Base-by-base conservation (phyloP, 768 basidiomycete species). In the Hebeloma cylindrosporum region DNA sequence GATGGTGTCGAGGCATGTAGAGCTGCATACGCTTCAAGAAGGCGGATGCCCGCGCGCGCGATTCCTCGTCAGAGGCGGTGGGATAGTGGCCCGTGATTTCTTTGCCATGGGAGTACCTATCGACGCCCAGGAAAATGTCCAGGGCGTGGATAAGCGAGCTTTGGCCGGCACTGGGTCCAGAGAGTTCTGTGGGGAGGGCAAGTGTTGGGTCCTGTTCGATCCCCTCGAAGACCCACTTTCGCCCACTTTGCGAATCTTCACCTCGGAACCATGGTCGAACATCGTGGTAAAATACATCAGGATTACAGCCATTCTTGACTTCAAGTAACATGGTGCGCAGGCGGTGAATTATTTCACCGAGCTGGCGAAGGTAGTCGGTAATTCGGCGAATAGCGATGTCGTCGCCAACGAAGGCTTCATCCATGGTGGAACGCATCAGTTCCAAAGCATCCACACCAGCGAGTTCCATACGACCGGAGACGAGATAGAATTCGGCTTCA, bases 401-500 rank as follows among this genome's bases (percentile, higher is more conserved):
- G 56, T 88, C 83, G 18, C 78, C 77, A 29, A 94, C 79, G 72
- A 93, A 94, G 21, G 83, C 74, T 62, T 95, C 93, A 68, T 95
- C 91, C 76, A 94, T 83, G 1, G 81, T 87, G 2, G 75, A 67
- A 2, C 86, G 80, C 88, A 96, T 94, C 40, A 93, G 70, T 28
- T 82, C 75, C n/a, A 97, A 80, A 0, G 86, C 89, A 39, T 84
- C 79, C 1, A 88, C 90, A 9, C 93, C 93, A 18, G 79, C 77
- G 13, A 95, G 74, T 62, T 97, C 94, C 57, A 93, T 89, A 1
- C 88, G 79, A 2, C 90, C 82, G 0, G 92, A 93, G 33, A 83
- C 75, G 35, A 95, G 74, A 67, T 89, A 96, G 59, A 97, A 97
- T 49, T 89, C 87, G 40, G 80, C 75, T 62, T 97, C 94, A 58